Evolutionary conservation across 2,329 filamentous ascomycete genomes (phyloP).

Genomic region (Purpureocillium takamizusanense): DNA sequence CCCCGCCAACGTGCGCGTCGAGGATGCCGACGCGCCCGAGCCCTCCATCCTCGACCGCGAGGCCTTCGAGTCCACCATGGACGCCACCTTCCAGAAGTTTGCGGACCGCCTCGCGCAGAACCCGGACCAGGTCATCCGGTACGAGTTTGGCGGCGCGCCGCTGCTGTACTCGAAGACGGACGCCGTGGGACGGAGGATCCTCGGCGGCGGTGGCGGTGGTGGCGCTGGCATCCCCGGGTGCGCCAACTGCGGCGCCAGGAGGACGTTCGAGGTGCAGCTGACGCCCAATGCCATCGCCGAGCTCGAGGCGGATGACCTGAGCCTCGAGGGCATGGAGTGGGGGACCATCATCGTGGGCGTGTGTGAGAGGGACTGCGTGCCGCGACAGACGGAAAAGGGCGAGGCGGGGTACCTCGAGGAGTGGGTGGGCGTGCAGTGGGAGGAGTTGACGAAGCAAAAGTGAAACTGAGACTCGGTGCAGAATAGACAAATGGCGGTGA

Average conservation of each 20-base stretch:
- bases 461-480: slow-evolving; percentile 10
- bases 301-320: slow-evolving; percentile 68
- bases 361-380: slow-evolving; percentile 70
- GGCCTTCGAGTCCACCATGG: slow-evolving; percentile 65
- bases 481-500: slow-evolving; percentile 8
- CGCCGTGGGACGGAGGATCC: slow-evolving; percentile 57
- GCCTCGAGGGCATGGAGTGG: slow-evolving; percentile 92
- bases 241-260: slow-evolving; percentile 60
- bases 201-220: slow-evolving; percentile 5
- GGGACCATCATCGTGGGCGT: slow-evolving; percentile 84
- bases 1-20: slow-evolving; percentile 35
- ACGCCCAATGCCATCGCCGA: slow-evolving; percentile 85
- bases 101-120: slow-evolving; percentile 71
- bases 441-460: slow-evolving; percentile 51
- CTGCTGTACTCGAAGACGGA: slow-evolving; percentile 77
- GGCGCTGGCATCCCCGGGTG: slow-evolving; percentile 61
- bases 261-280: slow-evolving; percentile 87
- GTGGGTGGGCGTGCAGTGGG: slow-evolving; percentile 98
- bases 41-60: slow-evolving; percentile 52
- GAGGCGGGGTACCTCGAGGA: slow-evolving; percentile 79
- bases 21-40: slow-evolving; percentile 29
- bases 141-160: slow-evolving; percentile 65
- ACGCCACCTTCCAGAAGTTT: slow-evolving; percentile 71
- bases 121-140: slow-evolving; percentile 72
- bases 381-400: slow-evolving; percentile 45